Evolutionary conservation across 345 rosid genomes (phyloP).

Genomic region (Salix caprea): DNA sequence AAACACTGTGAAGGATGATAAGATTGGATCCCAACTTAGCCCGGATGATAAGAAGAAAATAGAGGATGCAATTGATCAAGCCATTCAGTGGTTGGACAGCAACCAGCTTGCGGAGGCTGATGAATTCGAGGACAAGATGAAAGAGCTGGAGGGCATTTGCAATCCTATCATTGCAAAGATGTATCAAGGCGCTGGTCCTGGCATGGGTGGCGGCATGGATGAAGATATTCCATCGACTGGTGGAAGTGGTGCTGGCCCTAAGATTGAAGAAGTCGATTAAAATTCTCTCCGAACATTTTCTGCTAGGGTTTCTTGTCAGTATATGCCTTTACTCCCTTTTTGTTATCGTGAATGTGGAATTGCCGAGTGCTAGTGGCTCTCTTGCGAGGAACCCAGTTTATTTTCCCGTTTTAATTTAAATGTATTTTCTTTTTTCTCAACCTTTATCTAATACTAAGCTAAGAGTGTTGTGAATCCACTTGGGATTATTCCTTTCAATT

Average conservation of each 20-base stretch:
- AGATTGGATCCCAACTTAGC: slow-evolving; percentile 15
- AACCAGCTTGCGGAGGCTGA: slow-evolving; percentile 24
- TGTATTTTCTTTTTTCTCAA: no score
- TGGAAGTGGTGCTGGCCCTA: slow-evolving; percentile 16
- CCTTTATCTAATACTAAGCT: no score
- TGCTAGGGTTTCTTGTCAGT: not conserved
- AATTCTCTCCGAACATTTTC: not conserved
- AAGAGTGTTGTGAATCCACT: no score
- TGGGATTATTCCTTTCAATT: no score
- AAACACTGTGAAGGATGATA: slow-evolving; percentile 17
- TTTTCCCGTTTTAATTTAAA: no score
- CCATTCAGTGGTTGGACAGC: slow-evolving; percentile 20
- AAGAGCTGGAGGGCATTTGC: slow-evolving; percentile 24
- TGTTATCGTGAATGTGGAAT: not conserved
- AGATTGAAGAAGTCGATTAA: slow-evolving; percentile 21
- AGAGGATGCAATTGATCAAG: slow-evolving; percentile 17
- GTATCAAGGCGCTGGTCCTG: slow-evolving; percentile 14
- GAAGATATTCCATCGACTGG: slow-evolving; percentile 13
- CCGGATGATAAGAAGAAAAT: slow-evolving; percentile 19
- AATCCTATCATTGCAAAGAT: slow-evolving; percentile 21
- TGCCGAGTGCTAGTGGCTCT: no score
- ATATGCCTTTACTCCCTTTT: not conserved
- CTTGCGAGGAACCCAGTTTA: no score
- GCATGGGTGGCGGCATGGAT: slow-evolving; percentile 13
- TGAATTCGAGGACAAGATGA: slow-evolving; percentile 23